phyloP scores from a whole-genome alignment of 805 yeast genomes.

The Zygotorulaspora danielsina region DNA sequence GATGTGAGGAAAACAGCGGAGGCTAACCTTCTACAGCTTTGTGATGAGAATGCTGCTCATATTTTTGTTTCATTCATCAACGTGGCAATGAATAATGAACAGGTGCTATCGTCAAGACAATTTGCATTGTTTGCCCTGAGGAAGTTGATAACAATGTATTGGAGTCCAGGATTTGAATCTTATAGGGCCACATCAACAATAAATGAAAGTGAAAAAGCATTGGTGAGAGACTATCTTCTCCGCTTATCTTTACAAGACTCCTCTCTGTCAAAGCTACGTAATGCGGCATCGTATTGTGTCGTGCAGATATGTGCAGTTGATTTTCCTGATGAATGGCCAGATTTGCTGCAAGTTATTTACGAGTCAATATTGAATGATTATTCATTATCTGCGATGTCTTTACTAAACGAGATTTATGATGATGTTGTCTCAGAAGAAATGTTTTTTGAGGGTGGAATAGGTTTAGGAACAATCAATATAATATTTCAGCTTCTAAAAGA shows the following conservation, averaged over 20 bases:
- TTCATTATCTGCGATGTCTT: constrained; percentile 50
- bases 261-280: constrained; percentile 56
- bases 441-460: constrained; percentile 74
- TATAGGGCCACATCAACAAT: constrained; percentile 61
- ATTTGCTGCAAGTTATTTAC: constrained; percentile 49
- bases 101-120: constrained; percentile 47
- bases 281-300: constrained; percentile 65
- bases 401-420: constrained; percentile 73
- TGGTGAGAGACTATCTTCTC: constrained; percentile 50
- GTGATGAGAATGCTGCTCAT: constrained; percentile 48
- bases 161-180: constrained; percentile 82
- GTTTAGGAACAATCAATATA: constrained; percentile 48
- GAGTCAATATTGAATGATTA: constrained; percentile 34
- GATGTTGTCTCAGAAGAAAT: constrained; percentile 83
- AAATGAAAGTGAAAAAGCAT: constrained; percentile 46
- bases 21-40: constrained; percentile 40
- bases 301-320: constrained; percentile 85
- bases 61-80: constrained; percentile 42
- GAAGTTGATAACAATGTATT: constrained; percentile 61
- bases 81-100: constrained; percentile 36
- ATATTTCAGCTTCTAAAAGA: constrained; percentile 41
- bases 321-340: constrained; percentile 96
- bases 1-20: constrained; percentile 51
- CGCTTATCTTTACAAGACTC: constrained; percentile 41
- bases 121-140: constrained; percentile 63